Evolutionary conservation across 345 rosid genomes (phyloP).

Genomic region (Euphorbia lathyris): DNA sequence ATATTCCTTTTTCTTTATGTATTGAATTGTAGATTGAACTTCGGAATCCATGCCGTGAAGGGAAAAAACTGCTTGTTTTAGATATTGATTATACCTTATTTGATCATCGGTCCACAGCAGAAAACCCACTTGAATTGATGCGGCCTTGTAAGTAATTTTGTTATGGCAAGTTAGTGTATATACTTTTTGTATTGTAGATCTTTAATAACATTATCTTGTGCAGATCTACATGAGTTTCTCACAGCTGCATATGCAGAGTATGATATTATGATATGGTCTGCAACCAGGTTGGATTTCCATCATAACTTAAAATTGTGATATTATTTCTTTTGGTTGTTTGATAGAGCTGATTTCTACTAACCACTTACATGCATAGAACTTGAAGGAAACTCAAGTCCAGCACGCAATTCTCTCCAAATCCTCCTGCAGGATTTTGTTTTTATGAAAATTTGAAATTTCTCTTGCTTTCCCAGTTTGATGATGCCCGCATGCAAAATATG

Average conservation of each 20-base stretch:
- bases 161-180: not conserved
- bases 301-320: no score
- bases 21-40: constrained; percentile 54
- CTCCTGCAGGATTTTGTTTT: not conserved
- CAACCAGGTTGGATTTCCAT: constrained; percentile 59
- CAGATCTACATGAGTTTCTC: constrained; percentile 98
- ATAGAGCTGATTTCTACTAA: not conserved
- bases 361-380: not conserved
- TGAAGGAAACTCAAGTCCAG: not conserved
- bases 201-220: constrained; percentile 22
- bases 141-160: constrained; percentile 67
- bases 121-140: constrained; percentile 88
- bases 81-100: constrained; percentile 94
- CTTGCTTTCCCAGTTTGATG: not conserved
- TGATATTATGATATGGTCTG: constrained; percentile 97
- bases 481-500: no score
- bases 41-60: constrained; percentile 70
- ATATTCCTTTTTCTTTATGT: not conserved
- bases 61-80: constrained; percentile 86
- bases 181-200: not conserved
- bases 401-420: not conserved
- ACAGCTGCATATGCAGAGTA: constrained; percentile 85
- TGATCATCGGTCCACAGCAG: constrained; percentile 94
- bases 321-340: not conserved
- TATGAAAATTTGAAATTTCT: not conserved